Conservation (phyloP, 257 asterid genomes). For the Scutellaria galericulata region DNA sequence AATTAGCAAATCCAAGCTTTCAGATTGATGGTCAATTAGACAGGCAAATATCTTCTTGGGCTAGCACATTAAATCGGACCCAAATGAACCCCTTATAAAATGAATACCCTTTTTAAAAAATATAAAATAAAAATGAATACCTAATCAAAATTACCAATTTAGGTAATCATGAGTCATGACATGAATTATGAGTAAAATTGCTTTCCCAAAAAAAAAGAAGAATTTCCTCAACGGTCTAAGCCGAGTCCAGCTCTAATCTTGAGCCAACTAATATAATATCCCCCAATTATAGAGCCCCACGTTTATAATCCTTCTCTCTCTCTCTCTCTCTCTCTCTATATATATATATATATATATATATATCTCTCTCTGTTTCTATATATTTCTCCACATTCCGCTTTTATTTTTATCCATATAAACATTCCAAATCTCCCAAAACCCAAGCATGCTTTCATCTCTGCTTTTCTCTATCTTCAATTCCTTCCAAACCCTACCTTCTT, state of each 20-base stretch:
- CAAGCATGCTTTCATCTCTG: conserved; percentile 36
- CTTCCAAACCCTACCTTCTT: conserved; percentile 24
- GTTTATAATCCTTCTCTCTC: conserved; percentile 21
- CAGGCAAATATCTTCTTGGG: too few relatives aligned
- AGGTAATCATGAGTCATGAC: too few relatives aligned
- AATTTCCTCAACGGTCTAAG: conserved; percentile 25
- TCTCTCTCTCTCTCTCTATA: too few relatives aligned
- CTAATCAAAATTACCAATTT: too few relatives aligned
- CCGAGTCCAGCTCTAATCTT: conserved; percentile 28
- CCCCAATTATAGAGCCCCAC: conserved; percentile 42
- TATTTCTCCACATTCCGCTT: conserved; percentile 9
- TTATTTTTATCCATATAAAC: conserved; percentile 40
- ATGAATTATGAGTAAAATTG: background rate
- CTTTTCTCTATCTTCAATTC: conserved; percentile 21
- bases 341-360: background rate
- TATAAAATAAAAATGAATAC: too few relatives aligned
- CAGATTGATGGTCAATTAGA: too few relatives aligned
- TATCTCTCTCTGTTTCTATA: conserved; percentile 3
- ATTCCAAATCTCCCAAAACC: conserved; percentile 43
- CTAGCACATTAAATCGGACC: too few relatives aligned
- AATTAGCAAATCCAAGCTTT: too few relatives aligned
- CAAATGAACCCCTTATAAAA: too few relatives aligned
- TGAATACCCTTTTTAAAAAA: too few relatives aligned
- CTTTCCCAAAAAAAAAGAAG: background rate
- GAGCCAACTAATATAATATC: conserved; percentile 14